phyloP scores from a whole-genome alignment of 208 protist species.

The Wallacemonas sp. region DNA sequence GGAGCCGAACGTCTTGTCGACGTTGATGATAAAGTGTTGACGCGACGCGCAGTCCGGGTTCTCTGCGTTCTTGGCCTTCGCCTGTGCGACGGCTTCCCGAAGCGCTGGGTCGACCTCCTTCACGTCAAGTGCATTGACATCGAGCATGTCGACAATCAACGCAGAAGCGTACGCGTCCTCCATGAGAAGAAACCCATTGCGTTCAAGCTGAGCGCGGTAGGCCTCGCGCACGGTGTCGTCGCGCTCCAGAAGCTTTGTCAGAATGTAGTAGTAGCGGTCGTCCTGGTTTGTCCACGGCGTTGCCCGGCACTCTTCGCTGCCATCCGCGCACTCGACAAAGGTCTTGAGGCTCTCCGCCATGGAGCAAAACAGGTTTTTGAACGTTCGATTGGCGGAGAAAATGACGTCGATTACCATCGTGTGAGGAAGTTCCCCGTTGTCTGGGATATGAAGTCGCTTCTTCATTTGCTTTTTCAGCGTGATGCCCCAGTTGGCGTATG shows the following conservation, averaged over 20 bases:
- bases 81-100: slow-evolving; percentile 5
- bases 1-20: slow-evolving; percentile 84
- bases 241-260: slow-evolving; percentile 56
- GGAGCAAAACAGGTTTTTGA: slow-evolving; percentile 81
- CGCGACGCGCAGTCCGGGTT: slow-evolving; percentile 1
- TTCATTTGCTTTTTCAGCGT: slow-evolving; percentile 58
- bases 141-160: slow-evolving; percentile 74
- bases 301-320: background rate
- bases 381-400: slow-evolving; percentile 67
- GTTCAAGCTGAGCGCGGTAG: slow-evolving; percentile 51
- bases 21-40: slow-evolving; percentile 78
- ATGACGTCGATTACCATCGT: slow-evolving; percentile 72
- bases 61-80: background rate
- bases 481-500: slow-evolving; percentile 69
- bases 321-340: slow-evolving; percentile 31
- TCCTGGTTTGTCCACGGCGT: slow-evolving; percentile 55
- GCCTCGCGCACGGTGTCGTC: slow-evolving; percentile 46
- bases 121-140: slow-evolving; percentile 43
- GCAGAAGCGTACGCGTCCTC: slow-evolving; percentile 64
- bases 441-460: slow-evolving; percentile 20
- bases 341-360: slow-evolving; percentile 44
- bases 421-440: slow-evolving; percentile 29
- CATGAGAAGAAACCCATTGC: slow-evolving; percentile 70
- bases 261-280: slow-evolving; percentile 75
- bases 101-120: slow-evolving; percentile 50